These are phyloP conservation scores for Suaeda aralocaspica DNA, from an alignment of 148 eudicot genomes.

Conservation along the genomic window DNA sequence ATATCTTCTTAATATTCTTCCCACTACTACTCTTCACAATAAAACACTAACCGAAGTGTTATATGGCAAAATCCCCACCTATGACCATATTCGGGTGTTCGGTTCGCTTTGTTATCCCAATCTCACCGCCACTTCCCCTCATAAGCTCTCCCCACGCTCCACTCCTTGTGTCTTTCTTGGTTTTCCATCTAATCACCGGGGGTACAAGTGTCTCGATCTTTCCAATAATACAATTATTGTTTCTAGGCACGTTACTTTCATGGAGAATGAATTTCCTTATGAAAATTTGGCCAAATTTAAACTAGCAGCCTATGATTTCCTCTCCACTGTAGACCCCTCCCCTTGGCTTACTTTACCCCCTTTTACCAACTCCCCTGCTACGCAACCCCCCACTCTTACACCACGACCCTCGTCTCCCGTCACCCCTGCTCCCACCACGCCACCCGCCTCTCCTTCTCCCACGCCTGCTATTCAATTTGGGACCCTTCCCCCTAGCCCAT, in stretches of 20 bases:
- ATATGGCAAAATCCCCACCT: too few relatives aligned
- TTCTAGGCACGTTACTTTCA: conserved; percentile 7
- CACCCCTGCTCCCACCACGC: neutral
- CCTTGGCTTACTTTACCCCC: too few relatives aligned
- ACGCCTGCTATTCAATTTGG: too few relatives aligned
- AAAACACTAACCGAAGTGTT: too few relatives aligned
- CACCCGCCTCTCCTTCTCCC: neutral
- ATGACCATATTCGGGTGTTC: conserved; percentile 2
- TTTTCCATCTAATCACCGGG: neutral
- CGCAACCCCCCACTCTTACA: neutral
- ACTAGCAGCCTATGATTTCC: neutral
- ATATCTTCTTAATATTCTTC: too few relatives aligned
- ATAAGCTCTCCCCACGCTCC: neutral
- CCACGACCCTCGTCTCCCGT: neutral
- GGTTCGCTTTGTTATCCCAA: neutral
- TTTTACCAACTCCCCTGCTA: neutral
- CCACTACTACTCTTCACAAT: too few relatives aligned
- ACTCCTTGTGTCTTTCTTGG: conserved; percentile 12
- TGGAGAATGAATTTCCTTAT: neutral
- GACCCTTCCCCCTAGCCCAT: too few relatives aligned
- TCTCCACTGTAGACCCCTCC: too few relatives aligned
- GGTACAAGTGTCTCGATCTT: neutral
- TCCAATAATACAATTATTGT: neutral
- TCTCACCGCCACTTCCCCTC: neutral
- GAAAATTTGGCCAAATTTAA: neutral